Evolutionary conservation across 345 rosid genomes (phyloP).

Genomic region (Durio zibethinus): DNA sequence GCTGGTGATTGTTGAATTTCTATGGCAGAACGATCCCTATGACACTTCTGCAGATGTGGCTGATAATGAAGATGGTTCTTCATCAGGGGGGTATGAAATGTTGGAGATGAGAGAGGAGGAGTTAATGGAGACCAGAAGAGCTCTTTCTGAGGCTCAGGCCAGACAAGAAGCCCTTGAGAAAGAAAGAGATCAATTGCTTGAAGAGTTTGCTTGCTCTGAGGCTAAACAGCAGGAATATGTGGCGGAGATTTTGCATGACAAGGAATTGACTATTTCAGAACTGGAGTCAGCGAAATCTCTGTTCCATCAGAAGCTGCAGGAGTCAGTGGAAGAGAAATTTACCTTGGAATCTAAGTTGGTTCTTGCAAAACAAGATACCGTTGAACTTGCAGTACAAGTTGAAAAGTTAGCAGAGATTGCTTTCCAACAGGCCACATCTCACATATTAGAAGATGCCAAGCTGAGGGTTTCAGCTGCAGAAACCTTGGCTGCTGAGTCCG

Average conservation of each 20-base stretch:
- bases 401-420: slow-evolving; percentile 44
- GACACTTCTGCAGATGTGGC: slow-evolving; percentile 3
- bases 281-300: slow-evolving; percentile 31
- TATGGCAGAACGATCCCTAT: slow-evolving; percentile 27
- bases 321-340: slow-evolving; percentile 34
- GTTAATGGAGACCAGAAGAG: slow-evolving; percentile 24
- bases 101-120: slow-evolving; percentile 23
- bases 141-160: slow-evolving; percentile 36
- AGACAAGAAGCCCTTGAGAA: slow-evolving; percentile 32
- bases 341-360: slow-evolving; percentile 36
- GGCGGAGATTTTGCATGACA: slow-evolving; percentile 32
- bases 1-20: slow-evolving; percentile 9
- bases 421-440: slow-evolving; percentile 40
- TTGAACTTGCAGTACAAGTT: slow-evolving; percentile 48
- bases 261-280: slow-evolving; percentile 34
- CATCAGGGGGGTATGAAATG: slow-evolving; percentile 15
- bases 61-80: slow-evolving; percentile 19
- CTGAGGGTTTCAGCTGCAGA: slow-evolving; percentile 43
- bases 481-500: slow-evolving; percentile 40
- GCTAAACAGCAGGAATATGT: slow-evolving; percentile 37
- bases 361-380: slow-evolving; percentile 40
- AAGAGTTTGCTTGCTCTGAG: slow-evolving; percentile 30
- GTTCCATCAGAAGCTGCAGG: slow-evolving; percentile 38
- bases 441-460: slow-evolving; percentile 37
- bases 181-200: slow-evolving; percentile 40